Conservation (phyloP, 176 grass and related monocot species). For the Avena insularis region DNA sequence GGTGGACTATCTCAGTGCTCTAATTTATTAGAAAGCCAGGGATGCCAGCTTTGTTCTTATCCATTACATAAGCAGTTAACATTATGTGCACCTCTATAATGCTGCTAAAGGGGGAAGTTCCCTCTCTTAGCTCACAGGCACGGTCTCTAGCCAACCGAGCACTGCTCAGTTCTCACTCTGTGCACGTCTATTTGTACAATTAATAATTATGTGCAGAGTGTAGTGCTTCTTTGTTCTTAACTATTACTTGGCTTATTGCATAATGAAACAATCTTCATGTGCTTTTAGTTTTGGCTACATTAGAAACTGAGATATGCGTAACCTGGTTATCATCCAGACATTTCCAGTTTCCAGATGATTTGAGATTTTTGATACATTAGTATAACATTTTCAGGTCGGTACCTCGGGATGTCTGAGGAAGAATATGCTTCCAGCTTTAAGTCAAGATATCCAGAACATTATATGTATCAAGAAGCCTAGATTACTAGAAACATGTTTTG, state of each 20-base stretch:
- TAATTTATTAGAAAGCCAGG: neutral
- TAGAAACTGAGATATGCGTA: neutral
- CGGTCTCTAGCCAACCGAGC: too few relatives aligned
- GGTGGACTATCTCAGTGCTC: neutral
- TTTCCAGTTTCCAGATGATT: slow-evolving; percentile 21
- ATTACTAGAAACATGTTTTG: slow-evolving; percentile 45
- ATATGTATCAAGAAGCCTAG: slow-evolving; percentile 36
- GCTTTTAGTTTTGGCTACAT: neutral
- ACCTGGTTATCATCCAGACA: neutral
- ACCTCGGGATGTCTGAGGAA: slow-evolving; percentile 37
- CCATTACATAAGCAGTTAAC: neutral
- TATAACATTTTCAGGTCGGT: slow-evolving; percentile 29
- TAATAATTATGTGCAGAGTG: neutral
- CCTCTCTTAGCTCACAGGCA: too few relatives aligned
- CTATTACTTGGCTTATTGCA: neutral
- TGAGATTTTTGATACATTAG: neutral
- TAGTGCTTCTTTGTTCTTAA: slow-evolving; percentile 15
- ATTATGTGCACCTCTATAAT: neutral
- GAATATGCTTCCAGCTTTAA: slow-evolving; percentile 41
- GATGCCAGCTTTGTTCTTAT: neutral
- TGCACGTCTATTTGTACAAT: neutral
- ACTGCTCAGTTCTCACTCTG: too few relatives aligned
- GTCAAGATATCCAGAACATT: slow-evolving; percentile 34
- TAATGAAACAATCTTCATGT: neutral
- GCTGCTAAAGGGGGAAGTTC: too few relatives aligned